A percentile compares a stretch with the other conserved stretches of the same genome.
These are phyloP conservation scores for Colletotrichum ledebouriae DNA, from an alignment of 2,329 filamentous ascomycete genomes.

Conservation along the genomic window DNA sequence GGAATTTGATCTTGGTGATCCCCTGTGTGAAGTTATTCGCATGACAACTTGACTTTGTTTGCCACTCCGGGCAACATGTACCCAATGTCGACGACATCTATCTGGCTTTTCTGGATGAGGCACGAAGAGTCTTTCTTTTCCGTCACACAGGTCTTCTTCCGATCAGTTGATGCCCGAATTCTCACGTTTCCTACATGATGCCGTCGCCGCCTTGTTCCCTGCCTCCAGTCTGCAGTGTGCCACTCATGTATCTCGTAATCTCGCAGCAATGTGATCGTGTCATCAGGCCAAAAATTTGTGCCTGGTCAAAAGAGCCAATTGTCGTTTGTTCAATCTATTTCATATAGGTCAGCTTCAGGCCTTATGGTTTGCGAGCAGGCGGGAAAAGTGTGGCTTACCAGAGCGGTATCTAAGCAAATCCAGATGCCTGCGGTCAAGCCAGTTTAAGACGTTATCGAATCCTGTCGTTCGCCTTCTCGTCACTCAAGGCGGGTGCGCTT, in stretches of 20 bases:
- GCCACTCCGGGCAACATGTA: not conserved
- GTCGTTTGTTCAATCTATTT: not conserved
- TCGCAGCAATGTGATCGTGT: not conserved
- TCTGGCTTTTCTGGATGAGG: too few species aligned
- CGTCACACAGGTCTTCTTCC: not conserved
- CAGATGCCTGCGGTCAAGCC: too few species aligned
- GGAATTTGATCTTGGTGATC: not conserved
- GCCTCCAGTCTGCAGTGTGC: too few species aligned
- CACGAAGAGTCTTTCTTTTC: too few species aligned
- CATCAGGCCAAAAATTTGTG: not conserved
- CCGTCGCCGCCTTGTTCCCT: too few species aligned
- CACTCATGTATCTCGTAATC: not conserved
- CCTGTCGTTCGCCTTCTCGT: rapidly evolving
- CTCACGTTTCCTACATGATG: too few species aligned
- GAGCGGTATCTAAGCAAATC: not conserved
- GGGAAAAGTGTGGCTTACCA: not conserved
- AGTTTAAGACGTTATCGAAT: rapidly evolving
- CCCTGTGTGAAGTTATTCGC: rapidly evolving
- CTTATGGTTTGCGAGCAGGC: not conserved
- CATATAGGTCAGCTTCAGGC: not conserved
- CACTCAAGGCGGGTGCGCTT: not conserved
- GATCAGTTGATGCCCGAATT: too few species aligned
- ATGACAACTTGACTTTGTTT: not conserved
- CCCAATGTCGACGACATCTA: not conserved
- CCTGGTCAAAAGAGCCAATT: not conserved